These are phyloP conservation scores for Camillea tinctor DNA, from an alignment of 2,329 filamentous ascomycete genomes.

Conservation along the genomic window DNA sequence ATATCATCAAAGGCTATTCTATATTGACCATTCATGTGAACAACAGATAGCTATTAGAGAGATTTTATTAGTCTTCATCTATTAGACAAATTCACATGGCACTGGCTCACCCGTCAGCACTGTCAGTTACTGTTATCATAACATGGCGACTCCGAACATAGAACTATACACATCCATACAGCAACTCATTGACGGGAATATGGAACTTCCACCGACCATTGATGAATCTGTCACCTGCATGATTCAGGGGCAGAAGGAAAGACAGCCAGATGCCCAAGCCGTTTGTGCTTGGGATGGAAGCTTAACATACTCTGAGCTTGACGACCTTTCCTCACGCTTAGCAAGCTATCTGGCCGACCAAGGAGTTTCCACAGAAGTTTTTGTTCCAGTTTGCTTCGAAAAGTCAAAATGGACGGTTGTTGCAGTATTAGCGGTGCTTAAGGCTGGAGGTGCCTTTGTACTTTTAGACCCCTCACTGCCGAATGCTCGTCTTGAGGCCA, in stretches of 20 bases:
- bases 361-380: conserved; percentile 8
- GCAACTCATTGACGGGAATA: not conserved
- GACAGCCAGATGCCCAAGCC: conserved; percentile 5
- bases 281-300: conserved; percentile 15
- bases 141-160: too few species aligned
- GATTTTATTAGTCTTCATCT: too few species aligned
- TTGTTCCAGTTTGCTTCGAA: conserved; percentile 16
- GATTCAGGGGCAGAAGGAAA: conserved; percentile 1
- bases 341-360: conserved; percentile 2
- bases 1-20: not conserved
- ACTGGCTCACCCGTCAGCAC: too few species aligned
- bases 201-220: not conserved
- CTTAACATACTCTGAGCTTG: conserved; percentile 22
- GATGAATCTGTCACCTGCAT: not conserved
- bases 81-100: too few species aligned
- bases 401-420: conserved; percentile 14
- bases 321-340: conserved; percentile 18
- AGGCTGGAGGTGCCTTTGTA: conserved; percentile 27
- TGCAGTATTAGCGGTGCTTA: conserved; percentile 23
- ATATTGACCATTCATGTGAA: not conserved
- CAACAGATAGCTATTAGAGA: too few species aligned
- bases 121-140: too few species aligned
- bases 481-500: not conserved
- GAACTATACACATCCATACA: not conserved
- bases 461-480: conserved; percentile 23